Evolutionary conservation across 176 grass and related monocot genomes (phyloP).

Genomic region (Triticum aestivum): IWGSC_CS_RefSeq_v2.1 NC_057806.1:381505369-381505868

Average conservation of each 20-base stretch:
- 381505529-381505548: neutral
- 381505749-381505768: slow-evolving; percentile 27
- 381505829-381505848: slow-evolving; percentile 98
- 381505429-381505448: neutral
- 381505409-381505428: slow-evolving; percentile 21
- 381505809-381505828: slow-evolving; percentile 94
- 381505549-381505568: neutral
- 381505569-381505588: neutral
- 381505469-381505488: neutral
- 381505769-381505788: slow-evolving; percentile 54
- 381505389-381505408: slow-evolving; percentile 78
- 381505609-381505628: too few relatives aligned
- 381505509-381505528: neutral
- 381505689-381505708: neutral
- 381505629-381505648: neutral
- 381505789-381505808: slow-evolving; percentile 95
- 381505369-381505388: slow-evolving; percentile 98
- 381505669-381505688: neutral
- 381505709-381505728: slow-evolving; percentile 18
- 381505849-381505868: slow-evolving; percentile 18
- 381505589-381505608: neutral
- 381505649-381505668: neutral
- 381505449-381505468: neutral
- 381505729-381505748: neutral
- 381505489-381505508: neutral